Evolutionary conservation across 257 asterid species (phyloP), one percentile per base, ranked within the genome.

Genomic region (Phtheirospermum japonicum): DNA sequence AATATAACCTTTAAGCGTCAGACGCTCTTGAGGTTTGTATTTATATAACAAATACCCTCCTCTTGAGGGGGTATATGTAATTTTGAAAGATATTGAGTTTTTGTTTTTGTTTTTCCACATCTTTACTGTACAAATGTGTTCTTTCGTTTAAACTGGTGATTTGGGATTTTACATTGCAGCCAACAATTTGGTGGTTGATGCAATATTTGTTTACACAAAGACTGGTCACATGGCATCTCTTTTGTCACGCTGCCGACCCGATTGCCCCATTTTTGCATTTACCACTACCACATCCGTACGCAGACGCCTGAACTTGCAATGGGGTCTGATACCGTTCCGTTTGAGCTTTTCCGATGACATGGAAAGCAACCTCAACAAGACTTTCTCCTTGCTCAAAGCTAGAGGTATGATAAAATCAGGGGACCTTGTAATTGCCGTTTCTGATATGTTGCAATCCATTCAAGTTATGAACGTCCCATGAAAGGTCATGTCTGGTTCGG

Each of bases 251-350:
- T 83, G 97, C 59, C 89, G 97, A 12, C 96, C 99, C 4, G 99
- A 89, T 73, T 93, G 96, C 81, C 99, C 97, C 55, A 90, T 87
- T 32, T 93, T 93, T 13, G 97, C 97, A 16, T 93, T 93, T 64
- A 93, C 97, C 13, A 72, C 89, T 5, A 68, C 94, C 1, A 89
- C 96, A 2, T 80, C 95, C 3, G 88, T 87, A 16, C 96, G 96
- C 14, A 81, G 99, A 68, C 95, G 95, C 66, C 68, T 93, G 66
- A 93, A 93, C 84, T 83, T 89, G 66, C 97, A 93, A 57, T 89
- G 97, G 99, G 99, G 99, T 57, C 76, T 93, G 26, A 87, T 87
- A 63, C 97, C 96, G 1, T 93, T 93, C 81, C 94, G 97, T 51
- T 49, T 89, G 82, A 85, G 85, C 83, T 89, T 83, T 78, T 81